Conservation (phyloP, 257 asterid species). For the Thymus mandschuricus region DNA sequence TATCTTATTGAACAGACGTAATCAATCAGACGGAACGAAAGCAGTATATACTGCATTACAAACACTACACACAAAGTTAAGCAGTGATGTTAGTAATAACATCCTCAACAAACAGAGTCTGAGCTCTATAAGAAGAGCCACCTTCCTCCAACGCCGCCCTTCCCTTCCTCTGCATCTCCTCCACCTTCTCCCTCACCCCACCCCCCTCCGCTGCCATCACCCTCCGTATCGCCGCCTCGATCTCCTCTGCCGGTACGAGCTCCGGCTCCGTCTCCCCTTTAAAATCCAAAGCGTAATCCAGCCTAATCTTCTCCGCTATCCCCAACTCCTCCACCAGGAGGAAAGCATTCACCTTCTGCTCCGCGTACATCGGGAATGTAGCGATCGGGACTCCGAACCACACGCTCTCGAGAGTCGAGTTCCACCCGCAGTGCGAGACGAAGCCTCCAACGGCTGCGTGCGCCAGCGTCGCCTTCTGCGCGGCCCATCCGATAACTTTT, state of each 20-base stretch:
- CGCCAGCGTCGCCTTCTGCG: neutral
- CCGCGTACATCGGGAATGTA: conserved; percentile 43
- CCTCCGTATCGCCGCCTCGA: conserved; percentile 26
- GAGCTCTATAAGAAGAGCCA: conserved; percentile 37
- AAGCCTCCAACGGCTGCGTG: conserved; percentile 43
- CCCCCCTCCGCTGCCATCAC: conserved; percentile 35
- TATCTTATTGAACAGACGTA: too few species aligned
- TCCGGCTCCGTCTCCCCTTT: neutral
- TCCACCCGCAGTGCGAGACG: conserved; percentile 59
- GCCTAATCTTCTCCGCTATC: conserved; percentile 33
- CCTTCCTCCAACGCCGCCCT: conserved; percentile 32
- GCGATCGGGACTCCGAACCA: conserved; percentile 53
- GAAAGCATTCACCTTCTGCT: conserved; percentile 49
- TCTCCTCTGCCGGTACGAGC: conserved; percentile 28
- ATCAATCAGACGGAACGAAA: too few species aligned
- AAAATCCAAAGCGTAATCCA: neutral
- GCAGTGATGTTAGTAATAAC: conserved; percentile 5
- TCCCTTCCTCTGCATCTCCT: neutral
- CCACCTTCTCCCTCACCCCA: conserved; percentile 22
- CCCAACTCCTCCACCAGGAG: neutral
- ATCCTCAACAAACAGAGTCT: conserved; percentile 27
- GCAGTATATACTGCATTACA: too few species aligned
- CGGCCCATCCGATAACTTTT: conserved; percentile 9
- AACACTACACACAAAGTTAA: too few species aligned
- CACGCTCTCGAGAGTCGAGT: conserved; percentile 42